These are phyloP conservation scores for Colletotrichum melonis DNA, from an alignment of 2,329 filamentous ascomycete species.

Conservation along the genomic window DNA sequence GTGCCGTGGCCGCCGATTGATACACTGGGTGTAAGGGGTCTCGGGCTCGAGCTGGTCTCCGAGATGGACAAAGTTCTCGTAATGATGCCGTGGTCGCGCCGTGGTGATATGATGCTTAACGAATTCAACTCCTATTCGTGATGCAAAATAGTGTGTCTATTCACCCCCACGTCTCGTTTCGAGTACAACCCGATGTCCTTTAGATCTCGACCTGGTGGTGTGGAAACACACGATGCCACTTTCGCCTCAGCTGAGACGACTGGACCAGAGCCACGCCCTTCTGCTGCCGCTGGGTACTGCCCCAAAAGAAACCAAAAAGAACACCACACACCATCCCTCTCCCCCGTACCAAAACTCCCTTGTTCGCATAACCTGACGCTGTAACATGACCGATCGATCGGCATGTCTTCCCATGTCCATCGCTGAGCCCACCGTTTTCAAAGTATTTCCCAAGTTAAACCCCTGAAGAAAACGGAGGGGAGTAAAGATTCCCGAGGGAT, in stretches of 20 bases:
- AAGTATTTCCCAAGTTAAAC: conserved; percentile 7
- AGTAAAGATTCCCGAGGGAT: conserved; percentile 6
- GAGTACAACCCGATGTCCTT: conserved; percentile 7
- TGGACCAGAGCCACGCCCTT: not conserved
- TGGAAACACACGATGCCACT: conserved; percentile 7
- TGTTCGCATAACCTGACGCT: conserved; percentile 24
- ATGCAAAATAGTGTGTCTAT: conserved; percentile 16
- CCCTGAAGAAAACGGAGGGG: conserved; percentile 16
- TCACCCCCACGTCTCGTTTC: conserved; percentile 12
- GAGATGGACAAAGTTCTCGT: conserved; percentile 5
- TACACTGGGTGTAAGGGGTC: not conserved
- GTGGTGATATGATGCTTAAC: conserved; percentile 18
- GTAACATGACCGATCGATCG: conserved; percentile 18
- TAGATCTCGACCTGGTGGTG: conserved; percentile 5
- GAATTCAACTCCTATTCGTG: conserved; percentile 7
- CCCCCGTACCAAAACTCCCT: conserved; percentile 29
- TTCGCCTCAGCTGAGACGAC: not conserved
- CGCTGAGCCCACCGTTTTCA: conserved; percentile 25
- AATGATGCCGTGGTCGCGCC: conserved; percentile 12
- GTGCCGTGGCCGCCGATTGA: not conserved
- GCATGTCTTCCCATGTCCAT: conserved; percentile 17
- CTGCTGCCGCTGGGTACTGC: not conserved
- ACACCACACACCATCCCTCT: conserved; percentile 13
- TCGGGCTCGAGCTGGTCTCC: conserved; percentile 9
- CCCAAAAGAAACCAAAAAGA: not conserved